Base-by-base conservation (phyloP, 2,329 filamentous ascomycete genomes). In the Sarocladium kiliense region DNA sequence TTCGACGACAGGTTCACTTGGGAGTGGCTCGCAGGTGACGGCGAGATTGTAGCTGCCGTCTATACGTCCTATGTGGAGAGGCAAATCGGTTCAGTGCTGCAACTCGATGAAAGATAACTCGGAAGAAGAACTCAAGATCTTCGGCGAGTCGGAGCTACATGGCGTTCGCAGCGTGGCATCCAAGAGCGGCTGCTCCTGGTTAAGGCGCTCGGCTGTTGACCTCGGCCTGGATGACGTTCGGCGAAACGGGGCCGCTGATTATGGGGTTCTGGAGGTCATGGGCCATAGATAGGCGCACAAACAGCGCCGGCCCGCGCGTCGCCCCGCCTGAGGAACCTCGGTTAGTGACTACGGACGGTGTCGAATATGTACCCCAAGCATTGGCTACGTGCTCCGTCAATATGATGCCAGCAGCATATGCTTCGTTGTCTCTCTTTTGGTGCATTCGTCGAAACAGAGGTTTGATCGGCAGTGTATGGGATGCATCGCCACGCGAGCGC, bases 261-360 rank as follows among this genome's bases (percentile, higher is more conserved):
- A 51, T 23, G 47, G 27, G 23, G 41, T 23, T 47, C 21, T 27
- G 44, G 44, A n/a, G 44, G 25, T 10, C 23, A 23, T 10, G 12
- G 16, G 9, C 44, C n/a, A 18, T 30, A 10, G 9, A 30, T 12
- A 30, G 23, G 23, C 19, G 12, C 41, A 18, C 18, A 23, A 16
- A 44, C 41, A 44, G 41, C 41, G 16, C 41, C 25, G 23, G 44
- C 23, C 25, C 12, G 44, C 14, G n/a, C 10, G 11, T 18, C 7
- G 56, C 58, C 58, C 62, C 60, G 56, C 62, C 44, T 47, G 44
- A 7, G 23, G 27, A 18, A 63, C 63, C 63, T 65, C 63, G 63
- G 63, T 60, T 65, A 65, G 59, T 60, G 51, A 44, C 44, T 55
- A 55, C 56, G 37, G 53, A n/a, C n/a, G n/a, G n/a, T n/a, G n/a